Base-by-base conservation (phyloP, 1,139 yeast genomes). In the Taiozyma onychis region DNA sequence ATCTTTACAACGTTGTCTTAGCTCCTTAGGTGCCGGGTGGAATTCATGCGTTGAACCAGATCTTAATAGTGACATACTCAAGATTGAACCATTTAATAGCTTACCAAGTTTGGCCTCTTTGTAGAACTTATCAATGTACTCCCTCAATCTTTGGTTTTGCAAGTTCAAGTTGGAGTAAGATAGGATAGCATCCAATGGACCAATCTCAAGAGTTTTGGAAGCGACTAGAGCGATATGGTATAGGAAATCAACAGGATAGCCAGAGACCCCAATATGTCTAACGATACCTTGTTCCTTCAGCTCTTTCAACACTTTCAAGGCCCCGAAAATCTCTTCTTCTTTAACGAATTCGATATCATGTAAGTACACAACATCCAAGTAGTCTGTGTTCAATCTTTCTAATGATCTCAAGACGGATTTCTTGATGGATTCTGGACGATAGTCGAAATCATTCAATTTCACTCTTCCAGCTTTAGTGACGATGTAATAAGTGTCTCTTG, bases 381-480 rank as follows among this genome's bases (percentile, higher is more conserved):
- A 88, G 1, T 60, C 56, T 0, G 96, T 86, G 42, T 76, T 63
- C 49, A 91, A 74, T 50, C 97, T 71, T 43, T 77, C 64, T 50
- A 88, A 70, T 4, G 95, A 85, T 54, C 96, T 72, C 42, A 64
- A 53, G 3, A 90, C 85, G 8, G 95, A 85, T 37, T 66, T 65
- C 27, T 83, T 73, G 49, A 91, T 83, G 64, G 78, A 71, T 22
- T 66, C 70, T 4, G 83, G 75, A 0, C 85, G 72, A 67, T 88
- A 91, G 66, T 90, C 95, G 64, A 91, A 91, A 39, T 81, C 85
- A 57, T 84, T 75, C 48, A 79, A 72, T 35, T 72, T 71, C 39
- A 88, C 66, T 53, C 98, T 74, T 0, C 98, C 97, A 8, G 91
- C 96, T 64, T 91, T 91, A 43, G 97, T 88, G 63, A 91, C 85